Evolutionary conservation across 441 rosid genomes (phyloP), one percentile per base, ranked within the genome.

Genomic region (Populus hybrid): DNA sequence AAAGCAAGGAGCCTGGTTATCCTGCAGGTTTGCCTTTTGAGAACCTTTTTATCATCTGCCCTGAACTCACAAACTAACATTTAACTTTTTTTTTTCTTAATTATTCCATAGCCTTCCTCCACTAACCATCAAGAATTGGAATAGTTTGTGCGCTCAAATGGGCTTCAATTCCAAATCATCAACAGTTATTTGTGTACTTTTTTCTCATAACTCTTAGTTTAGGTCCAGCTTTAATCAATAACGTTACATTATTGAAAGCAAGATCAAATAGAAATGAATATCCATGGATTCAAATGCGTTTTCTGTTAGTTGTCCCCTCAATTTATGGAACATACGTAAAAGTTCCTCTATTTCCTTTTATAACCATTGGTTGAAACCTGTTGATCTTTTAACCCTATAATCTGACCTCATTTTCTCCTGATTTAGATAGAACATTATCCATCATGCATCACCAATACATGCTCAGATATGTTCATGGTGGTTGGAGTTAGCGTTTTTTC

Each of bases 1-100:
- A 89, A 83, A 83, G 79, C 84, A 83, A 75, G 53, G 78, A 71
- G 63, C 85, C 90, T 40, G 89, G 88, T 76, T 78, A 23, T 79
- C 80, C 82, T 71, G 84, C 80, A 90, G 91, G 92, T 92, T 78
- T 69, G 83, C 50, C 71, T 70, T 70, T 69, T 74, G 35, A 38
- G 23, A 38, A 53, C 46, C 68, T 70, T 32, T 82, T 75, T 57
- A 64, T 12, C 12, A 74, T 73, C 14, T 46, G 4, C 61, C 75
- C 67, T 30, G 19, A 76, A 35, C 38, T 59, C 21, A 35, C 35
- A 10, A 70, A 38, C 61, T 12, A 40, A 16, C 12, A 35, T 24
- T 28, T 16, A 40, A 3, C 24, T 67, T 61, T 84, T 69, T 78
- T 36, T 18, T 28, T 24, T 23, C 21, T 23, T 63, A 14, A 30